Evolutionary conservation across 805 yeast genomes (phyloP).

Genomic region (Starmerella asiatica): DNA sequence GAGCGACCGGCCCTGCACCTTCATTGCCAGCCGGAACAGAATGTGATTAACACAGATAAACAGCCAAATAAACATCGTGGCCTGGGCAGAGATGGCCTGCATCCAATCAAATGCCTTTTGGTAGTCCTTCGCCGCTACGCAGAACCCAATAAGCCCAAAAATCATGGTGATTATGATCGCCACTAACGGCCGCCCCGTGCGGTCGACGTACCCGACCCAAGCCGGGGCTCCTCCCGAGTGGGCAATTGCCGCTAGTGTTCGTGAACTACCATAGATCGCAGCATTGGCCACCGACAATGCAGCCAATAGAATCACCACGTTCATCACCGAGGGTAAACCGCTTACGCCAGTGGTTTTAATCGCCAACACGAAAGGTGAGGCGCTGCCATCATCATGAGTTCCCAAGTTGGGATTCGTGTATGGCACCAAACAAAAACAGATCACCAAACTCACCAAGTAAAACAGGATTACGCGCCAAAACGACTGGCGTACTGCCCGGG

Average conservation of each 20-base stretch:
- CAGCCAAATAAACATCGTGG: constrained; percentile 68
- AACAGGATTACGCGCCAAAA: constrained; percentile 66
- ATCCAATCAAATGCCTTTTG: constrained; percentile 52
- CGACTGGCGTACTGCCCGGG: constrained; percentile 63
- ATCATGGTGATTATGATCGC: constrained; percentile 36
- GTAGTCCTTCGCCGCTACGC: constrained; percentile 43
- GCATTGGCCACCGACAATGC: constrained; percentile 63
- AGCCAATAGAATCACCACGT: constrained; percentile 52
- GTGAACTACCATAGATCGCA: constrained; percentile 51
- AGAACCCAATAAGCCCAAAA: constrained; percentile 40
- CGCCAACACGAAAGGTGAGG: constrained; percentile 62
- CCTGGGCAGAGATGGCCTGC: constrained; percentile 58
- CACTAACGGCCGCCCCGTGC: constrained; percentile 55
- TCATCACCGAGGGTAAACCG: constrained; percentile 57
- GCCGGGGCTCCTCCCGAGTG: constrained; percentile 50
- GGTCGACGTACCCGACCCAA: constrained; percentile 48
- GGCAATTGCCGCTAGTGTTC: constrained; percentile 53
- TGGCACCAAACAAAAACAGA: constrained; percentile 57
- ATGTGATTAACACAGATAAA: constrained; percentile 55
- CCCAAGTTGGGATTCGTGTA: constrained; percentile 37
- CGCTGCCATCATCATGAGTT: constrained; percentile 42
- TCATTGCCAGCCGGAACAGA: constrained; percentile 50
- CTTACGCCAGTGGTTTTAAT: constrained; percentile 47
- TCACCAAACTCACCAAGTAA: constrained; percentile 43
- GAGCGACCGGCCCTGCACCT: constrained; percentile 51